These are phyloP conservation scores for Pythium brachiatum DNA, from an alignment of 352 stramenopile genomes.

Conservation along the genomic window DNA sequence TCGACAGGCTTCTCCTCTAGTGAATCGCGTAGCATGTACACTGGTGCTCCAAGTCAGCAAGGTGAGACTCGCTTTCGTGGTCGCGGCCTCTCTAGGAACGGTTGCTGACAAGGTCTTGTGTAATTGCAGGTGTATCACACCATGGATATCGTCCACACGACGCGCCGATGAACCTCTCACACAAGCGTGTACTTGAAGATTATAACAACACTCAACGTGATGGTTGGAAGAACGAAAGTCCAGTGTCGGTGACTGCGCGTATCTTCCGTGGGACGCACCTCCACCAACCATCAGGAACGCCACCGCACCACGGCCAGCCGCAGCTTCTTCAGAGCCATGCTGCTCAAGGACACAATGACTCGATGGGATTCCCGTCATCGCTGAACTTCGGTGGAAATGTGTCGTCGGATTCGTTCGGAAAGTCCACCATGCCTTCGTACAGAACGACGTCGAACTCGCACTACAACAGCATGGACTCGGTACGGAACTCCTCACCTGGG, in stretches of 20 bases:
- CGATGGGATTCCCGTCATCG: slow-evolving; percentile 15
- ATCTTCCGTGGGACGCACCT: slow-evolving; percentile 28
- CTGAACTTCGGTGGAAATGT: slow-evolving; percentile 5
- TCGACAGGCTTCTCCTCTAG: slow-evolving; percentile 19
- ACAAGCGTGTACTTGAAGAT: slow-evolving; percentile 31
- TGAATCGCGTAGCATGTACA: slow-evolving; percentile 22
- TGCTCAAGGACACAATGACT: slow-evolving; percentile 8
- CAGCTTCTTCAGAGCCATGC: slow-evolving; percentile 14
- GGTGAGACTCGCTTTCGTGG: neutral
- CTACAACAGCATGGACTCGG: slow-evolving; percentile 64
- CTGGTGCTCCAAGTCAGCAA: slow-evolving; percentile 12
- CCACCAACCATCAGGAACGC: slow-evolving; percentile 32
- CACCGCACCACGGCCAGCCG: slow-evolving; percentile 27
- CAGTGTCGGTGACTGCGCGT: slow-evolving; percentile 26
- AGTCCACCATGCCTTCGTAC: slow-evolving; percentile 37
- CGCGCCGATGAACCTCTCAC: slow-evolving; percentile 24
- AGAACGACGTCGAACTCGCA: slow-evolving; percentile 45
- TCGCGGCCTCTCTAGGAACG: neutral
- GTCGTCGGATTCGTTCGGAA: slow-evolving; percentile 34
- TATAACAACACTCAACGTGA: slow-evolving; percentile 23
- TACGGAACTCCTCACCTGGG: slow-evolving; percentile 13
- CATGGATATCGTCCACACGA: slow-evolving; percentile 18
- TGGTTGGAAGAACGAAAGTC: slow-evolving; percentile 30
- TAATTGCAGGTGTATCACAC: neutral
- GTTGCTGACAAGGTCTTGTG: neutral